A percentile compares a stretch with the other conserved stretches of the same genome.
Evolutionary conservation across 1,139 yeast genomes (phyloP).

Genomic region (Yamadazyma songkhlaensis): DNA sequence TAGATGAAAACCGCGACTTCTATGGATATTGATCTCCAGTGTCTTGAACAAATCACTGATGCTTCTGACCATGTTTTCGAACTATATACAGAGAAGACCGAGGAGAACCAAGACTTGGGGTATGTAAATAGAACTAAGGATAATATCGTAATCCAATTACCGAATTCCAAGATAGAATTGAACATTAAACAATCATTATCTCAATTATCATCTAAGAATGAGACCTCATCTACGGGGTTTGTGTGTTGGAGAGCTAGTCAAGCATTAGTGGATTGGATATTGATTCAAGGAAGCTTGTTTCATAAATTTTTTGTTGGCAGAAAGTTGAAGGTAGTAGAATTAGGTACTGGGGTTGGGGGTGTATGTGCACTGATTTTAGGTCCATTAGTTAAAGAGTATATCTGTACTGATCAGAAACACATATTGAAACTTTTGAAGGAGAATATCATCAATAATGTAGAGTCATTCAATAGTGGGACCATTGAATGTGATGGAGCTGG

Average conservation of each 20-base stretch:
- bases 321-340: conserved; percentile 42
- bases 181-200: conserved; percentile 42
- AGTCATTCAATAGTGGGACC: conserved; percentile 3
- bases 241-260: conserved; percentile 61
- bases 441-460: conserved; percentile 43
- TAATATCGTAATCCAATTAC: conserved; percentile 30
- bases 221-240: conserved; percentile 63
- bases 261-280: conserved; percentile 52
- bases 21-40: neutral
- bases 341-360: conserved; percentile 70
- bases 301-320: conserved; percentile 12
- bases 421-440: conserved; percentile 47
- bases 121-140: conserved; percentile 38
- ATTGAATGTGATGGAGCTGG: neutral
- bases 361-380: conserved; percentile 49
- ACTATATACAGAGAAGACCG: conserved; percentile 37
- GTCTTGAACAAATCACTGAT: neutral
- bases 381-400: conserved; percentile 29
- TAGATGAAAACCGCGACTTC: neutral
- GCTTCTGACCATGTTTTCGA: conserved; percentile 45
- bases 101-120: conserved; percentile 44
- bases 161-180: conserved; percentile 27
- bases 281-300: conserved; percentile 26
- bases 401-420: conserved; percentile 65
- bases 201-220: conserved; percentile 33